Evolutionary conservation across 306 rosid species (phyloP).

Genomic region (Lithocarpus polystachyus): DNA sequence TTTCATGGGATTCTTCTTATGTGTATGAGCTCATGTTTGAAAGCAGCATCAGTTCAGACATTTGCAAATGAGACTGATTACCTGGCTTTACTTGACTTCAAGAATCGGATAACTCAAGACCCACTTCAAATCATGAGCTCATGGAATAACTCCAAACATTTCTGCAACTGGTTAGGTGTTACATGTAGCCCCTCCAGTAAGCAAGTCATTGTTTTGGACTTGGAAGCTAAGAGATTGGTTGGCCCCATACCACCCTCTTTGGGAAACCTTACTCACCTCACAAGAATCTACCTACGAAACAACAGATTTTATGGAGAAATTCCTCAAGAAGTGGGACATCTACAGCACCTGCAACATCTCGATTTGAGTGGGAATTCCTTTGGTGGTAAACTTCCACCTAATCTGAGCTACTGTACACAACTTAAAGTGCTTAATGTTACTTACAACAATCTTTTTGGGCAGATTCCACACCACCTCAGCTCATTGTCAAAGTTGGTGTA

Average conservation of each 20-base stretch:
- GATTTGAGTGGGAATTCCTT: slow-evolving; percentile 20
- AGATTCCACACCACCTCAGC: background rate
- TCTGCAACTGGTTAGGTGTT: slow-evolving; percentile 24
- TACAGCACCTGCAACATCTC: slow-evolving; percentile 25
- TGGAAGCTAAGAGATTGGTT: background rate
- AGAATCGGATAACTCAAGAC: slow-evolving; percentile 26
- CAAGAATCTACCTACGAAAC: slow-evolving; percentile 1
- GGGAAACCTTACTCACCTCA: slow-evolving; percentile 44
- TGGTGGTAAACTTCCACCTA: slow-evolving; percentile 35
- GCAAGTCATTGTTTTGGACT: slow-evolving; percentile 23
- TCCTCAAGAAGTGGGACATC: slow-evolving; percentile 19
- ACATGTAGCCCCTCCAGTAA: slow-evolving; percentile 9
- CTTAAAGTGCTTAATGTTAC: background rate
- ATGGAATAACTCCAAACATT: slow-evolving; percentile 38
- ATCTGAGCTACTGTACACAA: slow-evolving; percentile 30
- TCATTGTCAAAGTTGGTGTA: slow-evolving; percentile 7
- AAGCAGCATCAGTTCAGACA: background rate
- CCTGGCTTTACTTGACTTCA: slow-evolving; percentile 37
- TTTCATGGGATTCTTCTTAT: background rate
- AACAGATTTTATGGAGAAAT: slow-evolving; percentile 28
- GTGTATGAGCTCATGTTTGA: slow-evolving; percentile 14
- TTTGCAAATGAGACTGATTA: slow-evolving; percentile 33
- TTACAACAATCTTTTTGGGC: slow-evolving; percentile 1
- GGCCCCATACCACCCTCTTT: slow-evolving; percentile 36
- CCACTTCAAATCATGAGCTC: slow-evolving; percentile 31